Conservation (phyloP, 179 eudicot genomes). For the Beta corolliflora region DNA sequence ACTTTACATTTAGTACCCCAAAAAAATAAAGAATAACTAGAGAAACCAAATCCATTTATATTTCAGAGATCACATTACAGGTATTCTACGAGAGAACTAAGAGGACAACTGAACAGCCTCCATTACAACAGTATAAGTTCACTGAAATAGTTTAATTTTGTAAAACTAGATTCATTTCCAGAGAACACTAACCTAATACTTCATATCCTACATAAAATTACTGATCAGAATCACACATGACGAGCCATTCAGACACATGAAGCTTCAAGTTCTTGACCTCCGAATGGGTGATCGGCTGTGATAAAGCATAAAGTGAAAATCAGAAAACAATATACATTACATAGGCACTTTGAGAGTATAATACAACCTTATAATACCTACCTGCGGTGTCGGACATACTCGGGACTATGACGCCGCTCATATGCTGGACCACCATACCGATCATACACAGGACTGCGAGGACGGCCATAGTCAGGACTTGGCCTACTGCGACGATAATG, state of each 20-base stretch:
- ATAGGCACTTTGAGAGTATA: background rate
- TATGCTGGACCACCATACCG: constrained; percentile 56
- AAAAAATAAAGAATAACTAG: background rate
- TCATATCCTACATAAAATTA: constrained; percentile 10
- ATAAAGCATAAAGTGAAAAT: background rate
- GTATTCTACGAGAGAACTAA: background rate
- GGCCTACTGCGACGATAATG: constrained; percentile 54
- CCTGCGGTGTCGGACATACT: constrained; percentile 65
- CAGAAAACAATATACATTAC: background rate
- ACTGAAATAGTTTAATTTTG: background rate
- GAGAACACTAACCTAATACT: constrained; percentile 15
- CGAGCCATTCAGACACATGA: background rate
- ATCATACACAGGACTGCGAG: constrained; percentile 72
- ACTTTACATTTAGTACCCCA: background rate
- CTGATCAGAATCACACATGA: no score
- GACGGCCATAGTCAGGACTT: constrained; percentile 85
- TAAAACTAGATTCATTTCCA: background rate
- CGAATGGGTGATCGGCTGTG: constrained; percentile 75
- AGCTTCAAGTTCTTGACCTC: constrained; percentile 62
- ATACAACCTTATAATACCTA: constrained; percentile 12
- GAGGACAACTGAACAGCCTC: no score
- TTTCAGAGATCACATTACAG: background rate
- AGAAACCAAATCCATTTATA: background rate
- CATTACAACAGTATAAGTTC: background rate
- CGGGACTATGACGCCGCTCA: constrained; percentile 56